Evolutionary conservation across 257 asterid genomes (phyloP).

Genomic region (Primulina tabacum): DNA sequence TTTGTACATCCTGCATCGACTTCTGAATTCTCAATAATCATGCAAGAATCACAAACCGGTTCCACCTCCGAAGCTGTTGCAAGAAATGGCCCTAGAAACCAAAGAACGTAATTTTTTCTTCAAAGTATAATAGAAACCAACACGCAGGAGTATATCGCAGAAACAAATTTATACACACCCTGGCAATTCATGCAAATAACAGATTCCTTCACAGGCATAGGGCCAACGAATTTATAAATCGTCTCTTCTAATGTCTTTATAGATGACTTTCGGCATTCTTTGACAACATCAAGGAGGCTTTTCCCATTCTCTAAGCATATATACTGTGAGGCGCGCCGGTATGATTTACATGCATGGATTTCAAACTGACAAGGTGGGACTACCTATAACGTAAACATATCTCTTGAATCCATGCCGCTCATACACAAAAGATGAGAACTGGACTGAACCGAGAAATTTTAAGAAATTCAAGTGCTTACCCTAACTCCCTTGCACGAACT

Average conservation of each 20-base stretch:
- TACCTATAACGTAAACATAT: slow-evolving; percentile 43
- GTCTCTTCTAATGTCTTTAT: slow-evolving; percentile 73
- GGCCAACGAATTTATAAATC: slow-evolving; percentile 72
- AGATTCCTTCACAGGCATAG: slow-evolving; percentile 75
- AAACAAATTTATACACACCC: slow-evolving; percentile 15
- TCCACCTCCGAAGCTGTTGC: slow-evolving; percentile 74
- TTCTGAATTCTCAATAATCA: slow-evolving; percentile 55
- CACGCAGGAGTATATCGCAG: slow-evolving; percentile 15
- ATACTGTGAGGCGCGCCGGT: slow-evolving; percentile 95
- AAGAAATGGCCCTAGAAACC: slow-evolving; percentile 67
- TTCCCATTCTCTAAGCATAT: slow-evolving; percentile 93
- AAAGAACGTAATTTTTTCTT: slow-evolving; percentile 17
- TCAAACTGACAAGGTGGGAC: slow-evolving; percentile 94
- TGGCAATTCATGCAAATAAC: slow-evolving; percentile 65
- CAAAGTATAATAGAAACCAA: slow-evolving; percentile 23
- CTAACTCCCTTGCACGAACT: slow-evolving; percentile 65
- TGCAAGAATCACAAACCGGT: slow-evolving; percentile 84
- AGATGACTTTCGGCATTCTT: slow-evolving; percentile 80
- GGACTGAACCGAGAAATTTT: slow-evolving; percentile 16
- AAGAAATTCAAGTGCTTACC: slow-evolving; percentile 43
- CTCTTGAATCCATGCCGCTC: slow-evolving; percentile 13
- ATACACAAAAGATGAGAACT: slow-evolving; percentile 8
- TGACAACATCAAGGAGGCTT: slow-evolving; percentile 92
- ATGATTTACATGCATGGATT: slow-evolving; percentile 93
- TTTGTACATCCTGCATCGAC: slow-evolving; percentile 47